Evolutionary conservation across 2,329 filamentous ascomycete species (phyloP).

Genomic region (Furcasterigmium sp.): DNA sequence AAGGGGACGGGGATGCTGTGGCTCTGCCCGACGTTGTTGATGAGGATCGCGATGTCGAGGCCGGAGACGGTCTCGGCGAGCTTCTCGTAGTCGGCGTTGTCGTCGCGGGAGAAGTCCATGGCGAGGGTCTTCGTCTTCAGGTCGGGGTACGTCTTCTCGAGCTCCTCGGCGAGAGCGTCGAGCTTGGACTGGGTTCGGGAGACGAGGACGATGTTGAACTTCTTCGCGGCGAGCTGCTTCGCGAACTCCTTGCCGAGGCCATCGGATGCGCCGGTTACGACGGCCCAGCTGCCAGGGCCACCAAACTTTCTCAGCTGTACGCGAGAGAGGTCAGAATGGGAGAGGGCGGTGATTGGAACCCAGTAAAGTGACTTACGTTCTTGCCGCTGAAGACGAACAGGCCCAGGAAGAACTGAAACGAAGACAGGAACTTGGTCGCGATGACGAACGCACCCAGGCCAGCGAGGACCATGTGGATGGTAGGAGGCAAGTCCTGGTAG

Average conservation of each 20-base stretch:
- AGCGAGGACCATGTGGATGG: conserved; percentile 40
- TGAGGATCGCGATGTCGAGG: conserved; percentile 77
- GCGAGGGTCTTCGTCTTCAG: conserved; percentile 73
- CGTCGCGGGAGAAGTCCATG: conserved; percentile 86
- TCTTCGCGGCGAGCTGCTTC: conserved; percentile 79
- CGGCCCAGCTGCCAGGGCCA: conserved; percentile 85
- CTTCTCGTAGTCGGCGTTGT: conserved; percentile 72
- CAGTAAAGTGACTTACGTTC: conserved; percentile 41
- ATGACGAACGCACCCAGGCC: conserved; percentile 56
- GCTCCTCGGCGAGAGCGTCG: conserved; percentile 67
- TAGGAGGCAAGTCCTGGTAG: conserved; percentile 36
- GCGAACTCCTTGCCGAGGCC: conserved; percentile 97
- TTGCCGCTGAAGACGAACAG: conserved; percentile 63
- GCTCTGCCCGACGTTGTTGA: conserved; percentile 96
- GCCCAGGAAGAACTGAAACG: conserved; percentile 57
- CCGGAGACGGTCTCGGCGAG: conserved; percentile 64
- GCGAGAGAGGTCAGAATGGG: not conserved
- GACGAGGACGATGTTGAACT: conserved; percentile 91
- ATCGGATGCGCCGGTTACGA: conserved; percentile 93
- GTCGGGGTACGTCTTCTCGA: conserved; percentile 60
- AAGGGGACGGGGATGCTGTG: conserved; percentile 92
- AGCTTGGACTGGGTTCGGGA: conserved; percentile 95
- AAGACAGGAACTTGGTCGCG: conserved; percentile 50
- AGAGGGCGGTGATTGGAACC: not conserved
- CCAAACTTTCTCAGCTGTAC: conserved; percentile 81